Evolutionary conservation across 129 eudicot species (phyloP), one percentile per base, ranked within the genome.

Genomic region (Centella asiatica): DNA sequence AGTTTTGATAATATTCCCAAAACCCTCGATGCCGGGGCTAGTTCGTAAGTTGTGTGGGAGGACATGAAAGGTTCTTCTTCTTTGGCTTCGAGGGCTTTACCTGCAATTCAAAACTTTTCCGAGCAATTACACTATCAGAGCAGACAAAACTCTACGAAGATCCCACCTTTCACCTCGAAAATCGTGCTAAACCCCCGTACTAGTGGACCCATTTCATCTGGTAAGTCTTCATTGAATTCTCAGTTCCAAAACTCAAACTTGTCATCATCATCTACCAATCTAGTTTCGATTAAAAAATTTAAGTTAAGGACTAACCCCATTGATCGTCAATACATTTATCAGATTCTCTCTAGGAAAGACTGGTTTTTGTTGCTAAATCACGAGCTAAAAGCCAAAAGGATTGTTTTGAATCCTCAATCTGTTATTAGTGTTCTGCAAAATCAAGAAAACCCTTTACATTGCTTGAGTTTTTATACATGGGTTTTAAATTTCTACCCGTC

Each of bases 391-490:
- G 72, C 84, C 59, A 57, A 73, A n/a, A 87, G 86, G 64, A 1
- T 77, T 14, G 45, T 1, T 66, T 64, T 87, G 72, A 75, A 67
- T 76, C 77, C 77, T 62, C 80, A 64, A 28, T 29, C 48, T 36
- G 74, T 92, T 12, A 75, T 78, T 8, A 87, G 95, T 46, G 66
- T 92, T 18, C 64, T 92, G 82, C 98, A 92, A 48, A 87, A 87
- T 74, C 95, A 84, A 68, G 96, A 87, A 57, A 80, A 76, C 84
- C 84, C 87, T 29, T 64, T 82, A 44, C 69, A 79, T 22, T 50
- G 45, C 49, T 84, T 92, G 75, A 63, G 78, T 49, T 92, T 92
- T 81, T 92, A 79, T 61, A 45, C 84, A 52, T 92, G 98, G 98
- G 85, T 81, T 76, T 87, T 72, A 44, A 84, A 69, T 77, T 58